Evolutionary conservation across 352 stramenopile genomes (phyloP), one percentile per base, ranked within the genome.

Genomic region (Aphanomyces astaci): DNA sequence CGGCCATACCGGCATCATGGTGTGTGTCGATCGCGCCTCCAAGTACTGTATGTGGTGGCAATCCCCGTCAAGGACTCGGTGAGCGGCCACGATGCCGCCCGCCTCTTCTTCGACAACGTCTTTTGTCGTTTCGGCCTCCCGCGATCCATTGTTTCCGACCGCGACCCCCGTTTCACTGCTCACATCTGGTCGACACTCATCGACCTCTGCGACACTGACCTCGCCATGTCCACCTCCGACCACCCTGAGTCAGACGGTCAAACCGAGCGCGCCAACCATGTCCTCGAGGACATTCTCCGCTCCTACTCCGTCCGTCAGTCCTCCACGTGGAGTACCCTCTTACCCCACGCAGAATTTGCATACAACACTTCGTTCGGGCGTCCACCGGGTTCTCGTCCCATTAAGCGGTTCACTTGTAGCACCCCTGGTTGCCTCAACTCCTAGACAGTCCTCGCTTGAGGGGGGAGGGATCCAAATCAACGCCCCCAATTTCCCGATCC

Each of bases 151-250:
- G 30, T 73, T 0, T 72, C 55, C 10, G 57, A 77, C 57, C 43
- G 70, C 10, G 57, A 77, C 36, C 17, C 45, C 3, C 70, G 54
- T 33, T 73, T 77, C 25, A 72, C 71, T 3, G 63, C 59, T 25
- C 53, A 64, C 15, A 69, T 75, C 27, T 74, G 63, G 70, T 40
- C 46, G 1, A 15, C 62, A n/a, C 32, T 75, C 0, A 62, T 73
- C 40, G 15, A 25, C 17, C 56, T 72, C 30, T 54, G 62, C n/a
- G 32, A 49, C 19, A 76, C 69, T 5, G 24, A 73, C 25, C 28
- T 70, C 10, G 36, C 40, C 24, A 40, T 70, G 2, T 63, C 54
- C n/a, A 43, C 68, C 0, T 67, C 72, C 9, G 64, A 71, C 43
- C 45, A 56, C 2, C 63, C 63, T 0, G 28, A 73, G 43, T 71